Conservation (phyloP, 371 early-diverging fungal genomes). For the Syncephalis plumigaleata region DNA sequence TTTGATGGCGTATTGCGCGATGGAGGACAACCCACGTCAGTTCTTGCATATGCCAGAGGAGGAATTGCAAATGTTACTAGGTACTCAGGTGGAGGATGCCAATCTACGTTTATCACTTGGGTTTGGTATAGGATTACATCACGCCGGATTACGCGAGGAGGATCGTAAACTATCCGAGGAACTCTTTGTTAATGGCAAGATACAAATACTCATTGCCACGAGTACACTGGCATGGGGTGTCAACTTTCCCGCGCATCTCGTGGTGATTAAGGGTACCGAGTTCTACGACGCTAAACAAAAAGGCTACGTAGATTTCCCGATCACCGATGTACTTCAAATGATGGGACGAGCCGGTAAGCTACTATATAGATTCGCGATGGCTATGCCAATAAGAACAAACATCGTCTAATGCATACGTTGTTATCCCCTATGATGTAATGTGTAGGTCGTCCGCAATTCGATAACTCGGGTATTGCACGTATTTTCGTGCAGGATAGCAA, state of each 20-base stretch:
- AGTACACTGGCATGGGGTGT: slow-evolving; percentile 99
- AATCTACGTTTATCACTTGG: slow-evolving; percentile 59
- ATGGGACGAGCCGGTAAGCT: slow-evolving; percentile 90
- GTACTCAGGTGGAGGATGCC: slow-evolving; percentile 49
- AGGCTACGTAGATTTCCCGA: slow-evolving; percentile 85
- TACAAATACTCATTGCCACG: slow-evolving; percentile 93
- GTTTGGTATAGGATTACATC: slow-evolving; percentile 96
- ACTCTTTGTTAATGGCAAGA: slow-evolving; percentile 78
- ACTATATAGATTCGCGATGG: too few relatives aligned
- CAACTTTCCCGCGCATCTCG: slow-evolving; percentile 96
- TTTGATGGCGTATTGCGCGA: slow-evolving; percentile 75
- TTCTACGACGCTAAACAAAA: slow-evolving; percentile 80
- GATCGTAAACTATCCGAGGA: slow-evolving; percentile 88
- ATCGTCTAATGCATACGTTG: too few relatives aligned
- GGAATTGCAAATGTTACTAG: slow-evolving; percentile 51
- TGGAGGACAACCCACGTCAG: slow-evolving; percentile 80
- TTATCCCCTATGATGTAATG: too few relatives aligned
- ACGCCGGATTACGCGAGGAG: slow-evolving; percentile 87
- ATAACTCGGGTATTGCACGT: slow-evolving; percentile 70
- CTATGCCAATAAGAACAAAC: too few relatives aligned
- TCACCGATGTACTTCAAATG: slow-evolving; percentile 96
- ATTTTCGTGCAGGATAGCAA: slow-evolving; percentile 81
- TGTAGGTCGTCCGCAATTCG: slow-evolving; percentile 85
- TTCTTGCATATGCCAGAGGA: slow-evolving; percentile 75
- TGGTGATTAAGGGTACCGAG: slow-evolving; percentile 97